These are phyloP conservation scores for Cordyceps javanica DNA, from an alignment of 2,329 filamentous ascomycete species.

Conservation along the genomic window DNA sequence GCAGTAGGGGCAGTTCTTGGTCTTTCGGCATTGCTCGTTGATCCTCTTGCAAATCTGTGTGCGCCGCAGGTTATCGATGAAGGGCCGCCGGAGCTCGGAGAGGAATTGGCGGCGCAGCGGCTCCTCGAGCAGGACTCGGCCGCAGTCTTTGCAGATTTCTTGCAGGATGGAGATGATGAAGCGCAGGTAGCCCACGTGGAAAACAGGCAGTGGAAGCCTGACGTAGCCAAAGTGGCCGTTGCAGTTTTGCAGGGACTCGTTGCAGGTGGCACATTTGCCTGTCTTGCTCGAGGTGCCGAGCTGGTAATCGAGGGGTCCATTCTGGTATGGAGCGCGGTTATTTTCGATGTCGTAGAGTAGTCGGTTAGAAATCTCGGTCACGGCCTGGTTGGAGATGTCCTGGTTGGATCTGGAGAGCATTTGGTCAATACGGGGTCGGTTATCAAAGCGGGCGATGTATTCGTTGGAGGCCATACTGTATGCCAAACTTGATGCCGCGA, in stretches of 20 bases:
- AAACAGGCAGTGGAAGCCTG: constrained; percentile 80
- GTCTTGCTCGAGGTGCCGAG: constrained; percentile 86
- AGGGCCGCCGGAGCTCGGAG: constrained; percentile 72
- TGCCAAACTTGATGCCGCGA: constrained; percentile 88
- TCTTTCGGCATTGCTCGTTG: constrained; percentile 83
- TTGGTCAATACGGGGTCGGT: not conserved
- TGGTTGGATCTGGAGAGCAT: constrained; percentile 66
- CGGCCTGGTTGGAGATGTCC: constrained; percentile 91
- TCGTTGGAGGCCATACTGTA: constrained; percentile 45
- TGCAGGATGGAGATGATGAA: constrained; percentile 89
- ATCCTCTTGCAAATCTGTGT: constrained; percentile 82
- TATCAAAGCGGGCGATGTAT: not conserved
- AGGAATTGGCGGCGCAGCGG: constrained; percentile 70
- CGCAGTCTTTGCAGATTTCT: constrained; percentile 92
- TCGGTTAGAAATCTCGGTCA: constrained; percentile 89
- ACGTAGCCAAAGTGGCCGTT: constrained; percentile 96
- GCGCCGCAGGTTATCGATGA: constrained; percentile 79
- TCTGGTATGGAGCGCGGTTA: constrained; percentile 65
- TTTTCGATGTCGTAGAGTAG: constrained; percentile 87
- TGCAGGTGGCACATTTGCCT: constrained; percentile 75
- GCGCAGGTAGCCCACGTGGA: constrained; percentile 94
- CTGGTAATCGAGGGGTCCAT: constrained; percentile 83
- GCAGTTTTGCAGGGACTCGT: constrained; percentile 73
- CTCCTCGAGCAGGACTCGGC: constrained; percentile 75
- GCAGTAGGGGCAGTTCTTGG: constrained; percentile 75